Evolutionary conservation across 352 stramenopile genomes (phyloP).

Genomic region (Blastocystis sp.): DNA sequence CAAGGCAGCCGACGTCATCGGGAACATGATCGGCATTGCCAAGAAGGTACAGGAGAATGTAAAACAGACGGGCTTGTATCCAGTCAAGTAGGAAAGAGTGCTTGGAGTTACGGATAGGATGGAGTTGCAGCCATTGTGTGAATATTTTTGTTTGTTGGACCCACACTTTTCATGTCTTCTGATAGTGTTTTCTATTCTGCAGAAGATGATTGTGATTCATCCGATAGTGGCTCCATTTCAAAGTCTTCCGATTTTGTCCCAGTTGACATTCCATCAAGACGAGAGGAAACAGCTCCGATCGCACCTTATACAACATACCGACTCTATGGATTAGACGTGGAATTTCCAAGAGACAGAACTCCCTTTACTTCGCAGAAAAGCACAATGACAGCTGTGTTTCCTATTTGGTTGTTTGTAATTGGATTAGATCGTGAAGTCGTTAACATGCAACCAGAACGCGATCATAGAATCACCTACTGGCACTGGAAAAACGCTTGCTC

Average conservation of each 20-base stretch:
- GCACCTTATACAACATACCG: background rate
- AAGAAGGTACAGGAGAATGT: no score
- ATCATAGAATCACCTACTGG: conserved; percentile 86
- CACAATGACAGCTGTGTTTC: conserved; percentile 8
- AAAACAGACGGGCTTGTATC: no score
- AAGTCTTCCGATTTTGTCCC: background rate
- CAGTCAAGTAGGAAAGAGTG: background rate
- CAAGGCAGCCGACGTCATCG: no score
- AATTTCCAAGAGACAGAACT: conserved; percentile 3
- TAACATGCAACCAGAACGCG: conserved; percentile 73
- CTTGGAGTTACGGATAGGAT: background rate
- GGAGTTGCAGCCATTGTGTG: no score
- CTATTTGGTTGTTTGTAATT: background rate
- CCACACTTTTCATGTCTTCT: no score
- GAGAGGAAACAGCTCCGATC: background rate
- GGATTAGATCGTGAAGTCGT: conserved; percentile 16
- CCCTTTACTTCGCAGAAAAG: conserved; percentile 35
- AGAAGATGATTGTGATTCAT: no score
- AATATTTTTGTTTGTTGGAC: no score
- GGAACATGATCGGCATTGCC: no score
- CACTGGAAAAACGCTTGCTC: conserved; percentile 83
- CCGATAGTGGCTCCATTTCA: background rate
- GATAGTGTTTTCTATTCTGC: no score
- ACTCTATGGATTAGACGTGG: conserved; percentile 2
- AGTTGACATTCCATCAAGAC: background rate